phyloP scores from a whole-genome alignment of 768 basidiomycete species.

The Boletus pseudopeckii region DNA sequence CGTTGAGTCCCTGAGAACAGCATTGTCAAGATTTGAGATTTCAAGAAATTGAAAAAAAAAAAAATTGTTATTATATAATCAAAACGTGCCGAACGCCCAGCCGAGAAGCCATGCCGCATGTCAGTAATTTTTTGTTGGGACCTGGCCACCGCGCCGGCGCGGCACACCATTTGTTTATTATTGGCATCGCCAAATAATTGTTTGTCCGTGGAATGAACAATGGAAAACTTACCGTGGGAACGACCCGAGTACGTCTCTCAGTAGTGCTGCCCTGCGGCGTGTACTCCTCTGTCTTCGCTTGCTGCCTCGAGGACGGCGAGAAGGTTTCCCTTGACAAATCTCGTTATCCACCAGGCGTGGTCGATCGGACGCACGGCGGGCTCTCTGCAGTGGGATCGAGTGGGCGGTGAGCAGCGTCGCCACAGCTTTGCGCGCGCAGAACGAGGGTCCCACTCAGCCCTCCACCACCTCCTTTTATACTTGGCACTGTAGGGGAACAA shows the following conservation, averaged over 20 bases:
- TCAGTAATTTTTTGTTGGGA: slow-evolving; percentile 18
- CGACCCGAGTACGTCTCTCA: slow-evolving; percentile 10
- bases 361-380: slow-evolving; percentile 19
- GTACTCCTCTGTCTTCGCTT: slow-evolving; percentile 29
- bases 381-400: slow-evolving; percentile 12
- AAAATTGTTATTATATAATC: slow-evolving; percentile 18
- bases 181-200: slow-evolving; percentile 29
- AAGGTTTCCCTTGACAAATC: slow-evolving; percentile 21
- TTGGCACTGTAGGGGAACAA: slow-evolving; percentile 3
- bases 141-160: slow-evolving; percentile 20
- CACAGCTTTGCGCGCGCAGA: slow-evolving; percentile 11
- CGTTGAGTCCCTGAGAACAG: slow-evolving; percentile 15
- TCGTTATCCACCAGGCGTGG: slow-evolving; percentile 22
- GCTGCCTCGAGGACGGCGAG: slow-evolving; percentile 32
- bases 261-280: slow-evolving; percentile 9
- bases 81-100: slow-evolving; percentile 25
- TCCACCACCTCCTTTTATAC: slow-evolving; percentile 22
- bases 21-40: slow-evolving; percentile 14
- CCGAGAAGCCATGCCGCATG: slow-evolving; percentile 22
- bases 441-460: not conserved
- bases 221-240: slow-evolving; percentile 34
- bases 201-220: slow-evolving; percentile 29
- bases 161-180: slow-evolving; percentile 27
- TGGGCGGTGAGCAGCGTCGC: not conserved
- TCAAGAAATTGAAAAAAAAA: not conserved